These are phyloP conservation scores for Phytophthora pseudosyringae DNA, from an alignment of 352 stramenopile genomes.

Conservation along the genomic window DNA sequence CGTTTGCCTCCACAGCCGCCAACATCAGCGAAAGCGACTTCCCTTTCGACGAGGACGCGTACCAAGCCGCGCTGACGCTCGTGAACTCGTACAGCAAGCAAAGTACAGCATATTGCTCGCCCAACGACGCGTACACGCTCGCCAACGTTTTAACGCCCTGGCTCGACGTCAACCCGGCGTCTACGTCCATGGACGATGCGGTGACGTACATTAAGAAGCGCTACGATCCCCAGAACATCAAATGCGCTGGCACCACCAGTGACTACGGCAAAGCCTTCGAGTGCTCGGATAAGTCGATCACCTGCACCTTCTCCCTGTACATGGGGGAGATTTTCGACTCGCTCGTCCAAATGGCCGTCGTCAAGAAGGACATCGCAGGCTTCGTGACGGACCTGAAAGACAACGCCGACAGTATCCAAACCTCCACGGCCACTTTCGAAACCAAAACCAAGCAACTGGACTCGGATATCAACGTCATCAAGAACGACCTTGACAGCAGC, in stretches of 20 bases:
- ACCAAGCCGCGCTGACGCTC: neutral
- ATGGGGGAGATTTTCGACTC: constrained; percentile 17
- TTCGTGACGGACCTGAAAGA: constrained; percentile 43
- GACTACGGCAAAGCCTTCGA: neutral
- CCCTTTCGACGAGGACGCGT: constrained; percentile 10
- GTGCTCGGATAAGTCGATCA: neutral
- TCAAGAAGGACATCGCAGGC: constrained; percentile 27
- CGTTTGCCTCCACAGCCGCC: constrained; percentile 36
- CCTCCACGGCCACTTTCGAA: constrained; percentile 49
- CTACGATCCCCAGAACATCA: too few species aligned
- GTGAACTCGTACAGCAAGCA: too few species aligned
- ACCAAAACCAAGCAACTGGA: constrained; percentile 48
- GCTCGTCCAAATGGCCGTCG: constrained; percentile 10
- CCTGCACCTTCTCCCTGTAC: constrained; percentile 21
- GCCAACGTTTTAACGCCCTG: constrained; percentile 47
- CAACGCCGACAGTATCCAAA: constrained; percentile 40
- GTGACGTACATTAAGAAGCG: too few species aligned
- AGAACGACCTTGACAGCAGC: constrained; percentile 41
- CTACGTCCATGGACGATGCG: too few species aligned
- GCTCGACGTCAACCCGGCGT: constrained; percentile 18
- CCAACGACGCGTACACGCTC: constrained; percentile 18
- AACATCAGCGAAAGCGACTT: constrained; percentile 37
- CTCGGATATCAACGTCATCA: constrained; percentile 49
- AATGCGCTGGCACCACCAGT: too few species aligned
- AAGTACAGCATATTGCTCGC: too few species aligned